Conservation (phyloP, 225 moss, liverwort and hornwort species). For the Climacium dendroides region DNA sequence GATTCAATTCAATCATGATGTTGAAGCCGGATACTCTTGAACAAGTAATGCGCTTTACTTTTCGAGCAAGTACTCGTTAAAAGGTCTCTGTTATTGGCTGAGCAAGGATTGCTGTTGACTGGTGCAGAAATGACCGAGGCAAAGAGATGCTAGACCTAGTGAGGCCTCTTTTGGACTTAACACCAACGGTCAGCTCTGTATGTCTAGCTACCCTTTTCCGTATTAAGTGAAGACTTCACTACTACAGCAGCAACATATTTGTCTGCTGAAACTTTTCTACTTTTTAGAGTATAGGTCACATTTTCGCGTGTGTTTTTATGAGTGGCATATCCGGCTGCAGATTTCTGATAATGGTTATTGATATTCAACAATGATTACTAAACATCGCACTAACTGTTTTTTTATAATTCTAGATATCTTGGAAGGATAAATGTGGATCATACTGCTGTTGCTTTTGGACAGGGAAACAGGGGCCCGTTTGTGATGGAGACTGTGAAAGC, state of each 20-base stretch:
- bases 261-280: not conserved
- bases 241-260: not conserved
- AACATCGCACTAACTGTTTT: not conserved
- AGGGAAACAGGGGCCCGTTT: conserved; percentile 85
- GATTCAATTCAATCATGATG: not conserved
- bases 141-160: conserved; percentile 94
- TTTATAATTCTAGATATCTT: not conserved
- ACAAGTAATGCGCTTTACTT: not conserved
- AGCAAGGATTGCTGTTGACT: not conserved
- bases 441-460: conserved; percentile 3
- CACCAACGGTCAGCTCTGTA: conserved; percentile 81
- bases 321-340: not conserved
- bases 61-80: not conserved
- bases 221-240: not conserved
- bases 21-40: not conserved
- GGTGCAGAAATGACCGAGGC: conserved; percentile 80
- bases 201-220: not conserved
- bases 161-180: conserved; percentile 58
- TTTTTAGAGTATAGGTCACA: not conserved
- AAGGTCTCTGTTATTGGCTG: not conserved
- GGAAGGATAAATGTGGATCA: not conserved
- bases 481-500: conserved; percentile 99
- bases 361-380: not conserved
- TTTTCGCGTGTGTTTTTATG: not conserved
- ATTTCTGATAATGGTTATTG: not conserved